Evolutionary conservation across 2,329 filamentous ascomycete species (phyloP).

Genomic region (Chaetoscypha palmicola): DNA sequence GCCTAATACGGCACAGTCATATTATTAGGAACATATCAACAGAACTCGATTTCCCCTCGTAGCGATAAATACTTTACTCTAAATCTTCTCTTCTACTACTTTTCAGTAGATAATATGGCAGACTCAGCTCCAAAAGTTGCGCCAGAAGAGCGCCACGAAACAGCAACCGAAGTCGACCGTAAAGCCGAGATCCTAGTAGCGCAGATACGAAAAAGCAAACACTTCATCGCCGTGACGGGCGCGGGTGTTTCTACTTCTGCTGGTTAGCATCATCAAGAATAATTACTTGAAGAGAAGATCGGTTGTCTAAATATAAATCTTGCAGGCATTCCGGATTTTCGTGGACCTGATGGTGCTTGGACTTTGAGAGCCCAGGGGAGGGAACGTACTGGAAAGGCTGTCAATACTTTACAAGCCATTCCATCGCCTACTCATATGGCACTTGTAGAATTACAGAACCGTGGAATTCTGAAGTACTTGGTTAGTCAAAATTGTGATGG

Average conservation of each 20-base stretch:
- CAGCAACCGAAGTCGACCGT: conserved; percentile 25
- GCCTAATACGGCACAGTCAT: too few species aligned
- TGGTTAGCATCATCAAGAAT: conserved; percentile 24
- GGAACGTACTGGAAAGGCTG: conserved; percentile 28
- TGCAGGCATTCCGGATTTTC: conserved; percentile 41
- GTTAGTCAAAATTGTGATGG: conserved; percentile 42
- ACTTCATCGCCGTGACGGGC: conserved; percentile 42
- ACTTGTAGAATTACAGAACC: conserved; percentile 37
- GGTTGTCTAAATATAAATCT: too few species aligned
- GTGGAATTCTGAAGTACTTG: conserved; percentile 36
- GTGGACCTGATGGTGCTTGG: conserved; percentile 41
- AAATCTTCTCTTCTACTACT: too few species aligned
- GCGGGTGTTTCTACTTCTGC: conserved; percentile 42
- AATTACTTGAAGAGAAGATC: too few species aligned
- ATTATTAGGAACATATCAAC: too few species aligned
- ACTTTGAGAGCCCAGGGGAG: conserved; percentile 38
- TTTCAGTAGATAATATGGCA: too few species aligned
- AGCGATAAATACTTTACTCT: too few species aligned
- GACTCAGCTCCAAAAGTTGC: conserved; percentile 19
- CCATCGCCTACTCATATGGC: conserved; percentile 42
- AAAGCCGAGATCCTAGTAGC: conserved; percentile 35
- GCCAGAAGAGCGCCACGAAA: conserved; percentile 27
- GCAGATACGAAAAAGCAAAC: conserved; percentile 36
- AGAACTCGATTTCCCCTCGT: too few species aligned
- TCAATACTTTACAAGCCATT: conserved; percentile 37